These are phyloP conservation scores for Viola pubescens DNA, from an alignment of 441 rosid genomes.

Conservation along the genomic window DNA sequence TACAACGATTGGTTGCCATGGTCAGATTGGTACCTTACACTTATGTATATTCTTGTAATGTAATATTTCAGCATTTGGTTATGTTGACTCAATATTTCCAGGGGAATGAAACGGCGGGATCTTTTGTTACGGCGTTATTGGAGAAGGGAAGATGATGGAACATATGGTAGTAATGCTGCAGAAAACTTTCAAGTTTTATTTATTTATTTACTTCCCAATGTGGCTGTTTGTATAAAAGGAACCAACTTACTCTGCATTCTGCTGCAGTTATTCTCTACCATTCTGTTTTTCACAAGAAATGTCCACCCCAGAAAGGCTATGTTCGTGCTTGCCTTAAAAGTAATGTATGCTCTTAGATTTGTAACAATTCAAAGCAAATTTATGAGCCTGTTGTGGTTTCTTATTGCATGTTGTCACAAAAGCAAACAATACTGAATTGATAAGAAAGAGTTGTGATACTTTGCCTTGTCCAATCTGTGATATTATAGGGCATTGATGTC, in stretches of 20 bases:
- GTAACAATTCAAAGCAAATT: conserved; percentile 13
- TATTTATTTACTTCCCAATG: conserved; percentile 9
- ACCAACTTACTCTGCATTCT: conserved; percentile 20
- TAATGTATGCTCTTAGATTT: conserved; percentile 68
- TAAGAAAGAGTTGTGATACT: background rate
- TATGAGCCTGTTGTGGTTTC: conserved; percentile 4
- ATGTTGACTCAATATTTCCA: conserved; percentile 23
- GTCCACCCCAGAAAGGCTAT: conserved; percentile 74
- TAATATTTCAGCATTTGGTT: conserved; percentile 7
- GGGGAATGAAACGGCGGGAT: conserved; percentile 91
- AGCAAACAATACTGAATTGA: too few relatives aligned
- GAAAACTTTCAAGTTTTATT: conserved; percentile 8
- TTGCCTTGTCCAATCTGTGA: background rate
- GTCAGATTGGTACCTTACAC: conserved; percentile 34
- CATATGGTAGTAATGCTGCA: conserved; percentile 55
- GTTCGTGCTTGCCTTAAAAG: conserved; percentile 98
- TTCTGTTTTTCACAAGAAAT: conserved; percentile 92
- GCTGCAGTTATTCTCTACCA: conserved; percentile 83
- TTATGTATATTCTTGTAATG: conserved; percentile 4
- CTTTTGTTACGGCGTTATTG: conserved; percentile 81
- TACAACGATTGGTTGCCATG: conserved; percentile 88
- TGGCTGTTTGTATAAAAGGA: conserved; percentile 16
- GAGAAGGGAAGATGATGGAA: conserved; percentile 98
- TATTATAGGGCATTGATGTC: background rate
- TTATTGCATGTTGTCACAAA: conserved; percentile 7